A percentile compares a stretch with the other conserved stretches of the same genome.
Evolutionary conservation across 2,329 filamentous ascomycete genomes (phyloP).

Genomic region (Calonectria leucothoes): DNA sequence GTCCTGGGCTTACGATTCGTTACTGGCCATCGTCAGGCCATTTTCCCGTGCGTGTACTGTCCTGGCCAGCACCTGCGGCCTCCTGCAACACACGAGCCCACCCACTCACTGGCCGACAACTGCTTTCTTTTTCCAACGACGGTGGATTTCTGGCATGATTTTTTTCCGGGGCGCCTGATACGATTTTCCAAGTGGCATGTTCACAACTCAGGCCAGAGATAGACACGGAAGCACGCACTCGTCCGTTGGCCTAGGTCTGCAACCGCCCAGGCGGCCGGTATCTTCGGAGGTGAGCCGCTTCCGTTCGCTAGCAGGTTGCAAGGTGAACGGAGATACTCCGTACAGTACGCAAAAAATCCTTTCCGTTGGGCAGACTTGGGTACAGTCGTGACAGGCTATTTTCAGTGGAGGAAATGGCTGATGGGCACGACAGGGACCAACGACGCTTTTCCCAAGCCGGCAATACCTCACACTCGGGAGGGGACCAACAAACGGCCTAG

Average conservation of each 20-base stretch:
- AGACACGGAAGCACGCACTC: background rate
- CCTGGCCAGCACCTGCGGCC: background rate
- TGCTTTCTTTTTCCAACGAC: background rate
- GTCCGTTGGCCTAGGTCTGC: background rate
- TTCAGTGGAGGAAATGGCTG: background rate
- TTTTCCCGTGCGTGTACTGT: slow-evolving; percentile 8
- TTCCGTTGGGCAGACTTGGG: background rate
- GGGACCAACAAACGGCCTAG: slow-evolving; percentile 11
- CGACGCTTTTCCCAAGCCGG: slow-evolving; percentile 31
- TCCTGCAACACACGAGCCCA: background rate
- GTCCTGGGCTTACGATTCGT: slow-evolving; percentile 21
- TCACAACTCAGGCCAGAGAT: slow-evolving; percentile 19
- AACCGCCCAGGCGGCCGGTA: background rate
- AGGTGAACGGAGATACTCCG: background rate
- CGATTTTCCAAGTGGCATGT: slow-evolving; percentile 17
- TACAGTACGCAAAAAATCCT: background rate
- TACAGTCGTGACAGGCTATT: background rate
- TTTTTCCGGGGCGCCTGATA: slow-evolving; percentile 20
- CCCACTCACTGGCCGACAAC: background rate
- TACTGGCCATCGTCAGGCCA: slow-evolving; percentile 21
- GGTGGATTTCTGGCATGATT: slow-evolving; percentile 23
- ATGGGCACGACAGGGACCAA: background rate
- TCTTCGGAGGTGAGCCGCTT: background rate
- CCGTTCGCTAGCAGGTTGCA: background rate
- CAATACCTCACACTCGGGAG: slow-evolving; percentile 33